These are phyloP conservation scores for Coemansia sp. DNA, from an alignment of 192 early-diverging fungal species.

Conservation along the genomic window DNA sequence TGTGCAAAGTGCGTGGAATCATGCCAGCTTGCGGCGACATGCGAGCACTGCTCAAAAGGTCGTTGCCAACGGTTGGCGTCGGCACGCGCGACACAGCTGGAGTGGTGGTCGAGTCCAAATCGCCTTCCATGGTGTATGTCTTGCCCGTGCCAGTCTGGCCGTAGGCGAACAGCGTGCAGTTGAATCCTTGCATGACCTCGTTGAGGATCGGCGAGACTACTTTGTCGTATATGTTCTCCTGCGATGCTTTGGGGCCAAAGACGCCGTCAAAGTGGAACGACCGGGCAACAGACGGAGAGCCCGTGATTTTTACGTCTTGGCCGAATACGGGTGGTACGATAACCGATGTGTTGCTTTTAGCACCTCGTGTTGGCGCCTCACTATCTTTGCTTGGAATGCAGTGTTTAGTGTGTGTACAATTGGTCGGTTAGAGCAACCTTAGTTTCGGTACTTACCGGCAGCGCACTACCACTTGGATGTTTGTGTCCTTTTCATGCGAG, in stretches of 20 bases:
- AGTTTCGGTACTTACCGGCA: conserved; percentile 59
- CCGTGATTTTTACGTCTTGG: conserved; percentile 62
- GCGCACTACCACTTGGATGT: conserved; percentile 80
- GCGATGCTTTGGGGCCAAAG: conserved; percentile 73
- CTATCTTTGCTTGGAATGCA: conserved; percentile 5
- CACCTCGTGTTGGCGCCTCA: conserved; percentile 12
- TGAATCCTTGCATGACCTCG: conserved; percentile 75
- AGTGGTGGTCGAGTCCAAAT: conserved; percentile 51
- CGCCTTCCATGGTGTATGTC: conserved; percentile 96
- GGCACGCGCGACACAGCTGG: conserved; percentile 6
- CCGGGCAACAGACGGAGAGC: conserved; percentile 53
- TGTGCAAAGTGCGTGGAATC: conserved; percentile 83
- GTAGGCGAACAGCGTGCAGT: conserved; percentile 83
- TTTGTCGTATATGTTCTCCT: conserved; percentile 78
- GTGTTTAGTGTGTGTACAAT: background rate
- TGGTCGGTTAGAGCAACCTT: background rate
- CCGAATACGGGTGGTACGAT: conserved; percentile 54
- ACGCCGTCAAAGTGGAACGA: conserved; percentile 90
- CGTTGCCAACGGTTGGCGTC: background rate
- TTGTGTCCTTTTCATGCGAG: conserved; percentile 61
- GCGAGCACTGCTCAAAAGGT: conserved; percentile 8
- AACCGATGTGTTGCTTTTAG: conserved; percentile 46
- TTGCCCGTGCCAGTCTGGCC: conserved; percentile 94
- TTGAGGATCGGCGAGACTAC: conserved; percentile 79
- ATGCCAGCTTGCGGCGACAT: conserved; percentile 70